Evolutionary conservation across 176 grass and related monocot species (phyloP).

Genomic region (Alloteropsis semialata): DNA sequence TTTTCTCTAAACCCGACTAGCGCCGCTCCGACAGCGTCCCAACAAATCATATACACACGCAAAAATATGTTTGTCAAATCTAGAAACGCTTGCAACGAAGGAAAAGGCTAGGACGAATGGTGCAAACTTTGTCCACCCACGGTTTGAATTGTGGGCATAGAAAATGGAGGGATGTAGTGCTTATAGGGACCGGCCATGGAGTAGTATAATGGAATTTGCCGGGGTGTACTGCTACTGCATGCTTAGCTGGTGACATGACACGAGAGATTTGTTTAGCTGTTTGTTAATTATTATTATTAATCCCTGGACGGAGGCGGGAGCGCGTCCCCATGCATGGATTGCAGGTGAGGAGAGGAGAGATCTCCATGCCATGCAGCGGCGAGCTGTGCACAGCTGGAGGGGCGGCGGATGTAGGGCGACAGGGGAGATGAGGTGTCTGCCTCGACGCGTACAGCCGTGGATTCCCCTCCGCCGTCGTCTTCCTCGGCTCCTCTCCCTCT

Average conservation of each 20-base stretch:
- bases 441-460: background rate
- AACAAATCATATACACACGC: too few species aligned
- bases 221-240: background rate
- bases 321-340: background rate
- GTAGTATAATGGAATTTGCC: background rate
- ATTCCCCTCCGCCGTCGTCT: background rate
- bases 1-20: too few species aligned
- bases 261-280: background rate
- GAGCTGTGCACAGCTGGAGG: constrained; percentile 29
- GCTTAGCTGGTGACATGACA: constrained; percentile 1
- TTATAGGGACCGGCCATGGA: background rate
- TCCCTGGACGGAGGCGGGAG: background rate
- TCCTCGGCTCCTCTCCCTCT: too few species aligned
- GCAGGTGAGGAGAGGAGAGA: background rate
- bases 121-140: background rate
- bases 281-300: background rate
- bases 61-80: too few species aligned
- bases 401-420: background rate
- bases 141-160: background rate
- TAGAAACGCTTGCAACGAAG: background rate
- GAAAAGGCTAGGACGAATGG: background rate
- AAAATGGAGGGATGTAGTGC: too few species aligned
- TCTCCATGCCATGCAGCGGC: background rate
- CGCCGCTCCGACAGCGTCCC: too few species aligned
- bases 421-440: background rate